Base-by-base conservation (phyloP, 2,329 filamentous ascomycete genomes). In the Tolypocladium ovalisporum region DNA sequence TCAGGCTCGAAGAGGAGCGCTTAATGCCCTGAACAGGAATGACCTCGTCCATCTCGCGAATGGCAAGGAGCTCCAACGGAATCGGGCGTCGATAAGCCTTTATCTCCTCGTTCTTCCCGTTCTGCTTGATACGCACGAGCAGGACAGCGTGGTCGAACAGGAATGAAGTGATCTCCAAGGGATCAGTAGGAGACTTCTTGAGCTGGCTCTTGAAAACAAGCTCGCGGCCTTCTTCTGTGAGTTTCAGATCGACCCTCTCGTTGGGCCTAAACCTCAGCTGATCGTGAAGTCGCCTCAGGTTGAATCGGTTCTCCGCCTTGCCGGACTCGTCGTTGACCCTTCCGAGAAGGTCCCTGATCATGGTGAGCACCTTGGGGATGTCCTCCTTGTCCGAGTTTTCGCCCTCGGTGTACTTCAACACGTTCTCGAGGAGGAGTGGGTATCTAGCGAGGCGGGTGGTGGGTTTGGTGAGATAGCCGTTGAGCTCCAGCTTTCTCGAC, bases 281-380 rank as follows among this genome's bases (percentile, higher is more conserved):
- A 64, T 94, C 86, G 68, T 97, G 94, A 36, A 99, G 81, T 64
- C 91, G 89, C 71, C 93, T 88, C 58, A 99, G 76, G 70, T 97
- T 97, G 79, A 96, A 97, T 55, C 94, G 88, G 69, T 99, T 99
- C 73, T 99, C 94, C 0, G 94, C 91, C 75, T 96, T 97, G 65
- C 94, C 94, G 63, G 91, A 96, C 71, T 97, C 94, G 17, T 89
- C 83, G 67, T 99, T 99, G 68, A 99, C 94, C 62, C 89, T 83
- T 55, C 84, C 88, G 54, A 99, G 76, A 64, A 96, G 87, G 63
- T 93, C 89, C 66, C 90, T 87, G 73, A 99, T 97, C 71, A 90
- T 82, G 34, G 79, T 83, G 64, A 97, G 84, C 9, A 94, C 94
- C 71, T 90, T 90, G 1, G 93, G 94, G 61, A 99, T 89, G 68